A percentile compares a stretch with the other conserved stretches of the same genome.
Conservation (phyloP, 78 protist species). For the Acrasis kona region DNA sequence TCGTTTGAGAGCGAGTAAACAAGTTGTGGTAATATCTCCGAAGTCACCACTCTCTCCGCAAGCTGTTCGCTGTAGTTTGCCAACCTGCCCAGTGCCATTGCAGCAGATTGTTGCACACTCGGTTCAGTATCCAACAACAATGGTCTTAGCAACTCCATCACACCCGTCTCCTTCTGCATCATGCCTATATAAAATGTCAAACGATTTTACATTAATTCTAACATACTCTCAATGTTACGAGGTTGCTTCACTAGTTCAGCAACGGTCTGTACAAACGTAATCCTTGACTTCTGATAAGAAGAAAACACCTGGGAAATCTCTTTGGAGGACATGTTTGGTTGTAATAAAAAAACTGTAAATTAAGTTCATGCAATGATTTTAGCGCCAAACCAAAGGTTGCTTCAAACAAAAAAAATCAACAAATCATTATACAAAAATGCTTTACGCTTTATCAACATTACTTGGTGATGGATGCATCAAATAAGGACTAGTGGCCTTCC, state of each 20-base stretch:
- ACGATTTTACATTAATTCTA: too few relatives aligned
- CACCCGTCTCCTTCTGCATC: slow-evolving; percentile 70
- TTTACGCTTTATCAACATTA: too few relatives aligned
- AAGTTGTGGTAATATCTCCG: slow-evolving; percentile 76
- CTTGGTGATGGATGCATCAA: too few relatives aligned
- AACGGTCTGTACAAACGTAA: slow-evolving; percentile 74
- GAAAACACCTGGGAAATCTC: slow-evolving; percentile 55
- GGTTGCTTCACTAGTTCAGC: slow-evolving; percentile 74
- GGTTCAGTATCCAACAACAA: slow-evolving; percentile 78
- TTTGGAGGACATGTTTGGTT: too few relatives aligned
- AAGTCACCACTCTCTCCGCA: slow-evolving; percentile 76
- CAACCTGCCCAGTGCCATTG: slow-evolving; percentile 38
- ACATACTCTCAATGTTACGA: slow-evolving; percentile 66
- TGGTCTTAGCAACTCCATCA: slow-evolving; percentile 71
- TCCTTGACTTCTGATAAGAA: slow-evolving; percentile 67
- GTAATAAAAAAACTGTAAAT: too few relatives aligned
- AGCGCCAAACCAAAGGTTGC: too few relatives aligned
- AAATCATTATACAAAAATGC: too few relatives aligned
- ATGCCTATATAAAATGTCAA: too few relatives aligned
- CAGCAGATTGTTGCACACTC: slow-evolving; percentile 51
- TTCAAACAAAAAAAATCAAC: too few relatives aligned
- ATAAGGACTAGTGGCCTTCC: too few relatives aligned
- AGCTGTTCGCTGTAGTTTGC: slow-evolving; percentile 74
- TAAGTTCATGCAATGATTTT: too few relatives aligned
- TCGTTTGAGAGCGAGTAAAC: slow-evolving; percentile 5